A percentile compares a stretch with the other conserved stretches of the same genome.
Evolutionary conservation across 2,329 filamentous ascomycete species (phyloP).

Genomic region (Exophiala sp.): DNA sequence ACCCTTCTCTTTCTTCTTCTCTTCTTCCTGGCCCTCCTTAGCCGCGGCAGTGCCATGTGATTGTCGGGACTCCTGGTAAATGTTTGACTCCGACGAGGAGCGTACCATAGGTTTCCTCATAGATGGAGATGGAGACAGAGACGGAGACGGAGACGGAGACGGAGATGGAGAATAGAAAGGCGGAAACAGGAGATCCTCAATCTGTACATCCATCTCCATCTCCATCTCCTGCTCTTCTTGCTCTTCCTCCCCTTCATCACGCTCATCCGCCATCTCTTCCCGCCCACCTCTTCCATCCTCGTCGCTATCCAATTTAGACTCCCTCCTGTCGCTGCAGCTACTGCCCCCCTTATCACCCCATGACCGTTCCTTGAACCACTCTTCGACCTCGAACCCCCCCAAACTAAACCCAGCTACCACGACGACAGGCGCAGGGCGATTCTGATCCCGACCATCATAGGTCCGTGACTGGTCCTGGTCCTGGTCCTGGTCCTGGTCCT

Average conservation of each 20-base stretch:
- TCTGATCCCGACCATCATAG: background rate
- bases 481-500: background rate
- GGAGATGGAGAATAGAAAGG: background rate
- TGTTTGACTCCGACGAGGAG: too few relatives aligned
- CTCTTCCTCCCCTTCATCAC: slow-evolving; percentile 32
- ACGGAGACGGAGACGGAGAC: too few relatives aligned
- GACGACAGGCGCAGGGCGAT: background rate
- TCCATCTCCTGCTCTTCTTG: background rate
- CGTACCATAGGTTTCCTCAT: too few relatives aligned
- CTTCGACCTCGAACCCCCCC: slow-evolving; percentile 24
- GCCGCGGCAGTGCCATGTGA: too few relatives aligned
- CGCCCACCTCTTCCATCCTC: slow-evolving; percentile 18
- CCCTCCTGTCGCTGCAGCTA: background rate
- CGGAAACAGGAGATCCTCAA: slow-evolving; percentile 8
- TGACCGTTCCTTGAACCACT: too few relatives aligned
- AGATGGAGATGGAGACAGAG: too few relatives aligned
- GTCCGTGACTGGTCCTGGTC: background rate
- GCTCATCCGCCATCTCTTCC: background rate
- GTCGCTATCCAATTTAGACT: background rate
- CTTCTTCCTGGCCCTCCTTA: too few relatives aligned
- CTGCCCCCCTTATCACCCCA: too few relatives aligned
- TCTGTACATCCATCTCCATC: background rate
- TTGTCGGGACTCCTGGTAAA: too few relatives aligned
- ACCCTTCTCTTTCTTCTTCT: background rate
- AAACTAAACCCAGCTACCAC: slow-evolving; percentile 24